Evolutionary conservation across 306 rosid species (phyloP), one percentile per base, ranked within the genome.

Genomic region (Mimosa pudica): DNA sequence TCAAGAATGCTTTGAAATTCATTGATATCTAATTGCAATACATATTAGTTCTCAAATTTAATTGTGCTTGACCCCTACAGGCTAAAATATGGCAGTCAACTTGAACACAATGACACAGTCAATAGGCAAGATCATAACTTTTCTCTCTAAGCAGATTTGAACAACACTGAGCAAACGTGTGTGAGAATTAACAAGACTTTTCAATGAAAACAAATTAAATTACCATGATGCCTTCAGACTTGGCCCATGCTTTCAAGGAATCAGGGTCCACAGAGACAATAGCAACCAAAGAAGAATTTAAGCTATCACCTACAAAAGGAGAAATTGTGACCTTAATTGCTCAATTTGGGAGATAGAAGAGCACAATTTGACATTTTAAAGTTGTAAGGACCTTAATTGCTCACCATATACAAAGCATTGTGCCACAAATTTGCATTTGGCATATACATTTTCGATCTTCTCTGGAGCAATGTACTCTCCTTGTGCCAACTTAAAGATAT

Each of bases 401-500:
- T 85, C 82, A 96, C 99, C 99, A 78, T 96, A 86, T 64, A 96
- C 87, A 88, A 93, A 96, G 91, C 96, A 88, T 67, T 93, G 98
- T 61, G 89, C 92, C 77, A 89, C 86, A 81, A 90, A 93, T 81
- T 87, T 91, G 97, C 99, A 93, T 83, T 87, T 96, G 54, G 85
- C 94, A 79, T 93, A 96, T 6, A 93, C 98, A 76, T 93, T 96
- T 88, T 96, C 98, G 71, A 93, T 90, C 89, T 96, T 96, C 86
- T 96, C 99, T 30, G 99, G 99, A 85, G 99, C 99, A 75, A 96
- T 89, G 84, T 96, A 96, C 90, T 96, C 99, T 10, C 99, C 99
- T 85, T 93, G 99, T n/a, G 99, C 98, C 96, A 96, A 85, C 90
- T 96, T 96, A 84, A 96, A 96, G 81, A 96, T 96, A 83, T 96